These are phyloP conservation scores for Ceratobasidium sp. DNA, from an alignment of 1,284 basidiomycete species.

Conservation along the genomic window DNA sequence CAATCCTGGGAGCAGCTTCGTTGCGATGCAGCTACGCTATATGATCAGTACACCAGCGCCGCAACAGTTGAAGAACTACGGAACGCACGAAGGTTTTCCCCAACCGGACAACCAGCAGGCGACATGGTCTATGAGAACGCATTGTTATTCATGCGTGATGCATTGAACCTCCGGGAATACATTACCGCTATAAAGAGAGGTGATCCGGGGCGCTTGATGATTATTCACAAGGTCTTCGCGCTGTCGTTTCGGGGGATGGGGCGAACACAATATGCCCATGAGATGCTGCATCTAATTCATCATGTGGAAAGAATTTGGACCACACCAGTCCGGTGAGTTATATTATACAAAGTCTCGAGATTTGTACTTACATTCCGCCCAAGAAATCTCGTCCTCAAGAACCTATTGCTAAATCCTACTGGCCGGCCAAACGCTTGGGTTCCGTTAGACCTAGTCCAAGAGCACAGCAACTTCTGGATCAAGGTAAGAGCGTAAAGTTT, in stretches of 20 bases:
- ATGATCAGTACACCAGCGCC: background rate
- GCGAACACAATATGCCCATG: background rate
- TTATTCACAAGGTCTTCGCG: slow-evolving; percentile 47
- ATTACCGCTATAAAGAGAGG: slow-evolving; percentile 59
- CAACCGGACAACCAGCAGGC: slow-evolving; percentile 47
- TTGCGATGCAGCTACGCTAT: slow-evolving; percentile 47
- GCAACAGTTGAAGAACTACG: slow-evolving; percentile 6
- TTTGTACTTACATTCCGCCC: background rate
- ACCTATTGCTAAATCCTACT: slow-evolving; percentile 7
- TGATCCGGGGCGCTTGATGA: slow-evolving; percentile 57
- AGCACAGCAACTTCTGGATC: slow-evolving; percentile 5
- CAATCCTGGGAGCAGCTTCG: slow-evolving; percentile 50
- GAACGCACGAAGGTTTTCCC: background rate
- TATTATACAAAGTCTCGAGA: no score
- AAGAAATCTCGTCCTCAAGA: slow-evolving; percentile 4
- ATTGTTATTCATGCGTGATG: slow-evolving; percentile 58
- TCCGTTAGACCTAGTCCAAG: background rate
- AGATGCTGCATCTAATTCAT: slow-evolving; percentile 6
- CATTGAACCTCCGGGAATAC: slow-evolving; percentile 57
- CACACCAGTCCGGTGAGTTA: background rate
- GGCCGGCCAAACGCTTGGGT: slow-evolving; percentile 5
- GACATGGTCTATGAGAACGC: slow-evolving; percentile 61
- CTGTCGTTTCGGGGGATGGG: background rate
- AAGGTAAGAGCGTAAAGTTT: slow-evolving; percentile 10
- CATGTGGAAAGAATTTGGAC: slow-evolving; percentile 6